phyloP scores from a whole-genome alignment of 2,329 filamentous ascomycete species.

The Neonectria sp. region DNA sequence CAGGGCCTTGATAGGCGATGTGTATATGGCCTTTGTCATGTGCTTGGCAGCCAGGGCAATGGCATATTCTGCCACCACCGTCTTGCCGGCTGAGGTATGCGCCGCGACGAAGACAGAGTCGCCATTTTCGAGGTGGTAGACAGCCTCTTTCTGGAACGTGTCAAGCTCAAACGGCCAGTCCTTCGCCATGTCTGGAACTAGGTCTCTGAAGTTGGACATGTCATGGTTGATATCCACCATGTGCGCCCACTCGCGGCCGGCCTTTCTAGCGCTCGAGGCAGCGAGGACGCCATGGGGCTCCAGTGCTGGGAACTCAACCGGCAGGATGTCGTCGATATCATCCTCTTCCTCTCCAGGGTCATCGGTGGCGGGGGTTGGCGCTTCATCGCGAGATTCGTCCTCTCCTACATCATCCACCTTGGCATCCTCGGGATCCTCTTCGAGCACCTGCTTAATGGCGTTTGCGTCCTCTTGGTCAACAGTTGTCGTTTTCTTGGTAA shows the following conservation, averaged over 20 bases:
- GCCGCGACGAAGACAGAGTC: slow-evolving; percentile 98
- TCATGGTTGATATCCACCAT: slow-evolving; percentile 97
- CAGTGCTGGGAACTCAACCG: slow-evolving; percentile 92
- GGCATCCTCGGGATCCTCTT: slow-evolving; percentile 64
- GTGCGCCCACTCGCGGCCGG: slow-evolving; percentile 93
- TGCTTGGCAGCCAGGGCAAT: slow-evolving; percentile 97
- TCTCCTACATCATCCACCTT: slow-evolving; percentile 47
- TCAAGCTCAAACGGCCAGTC: slow-evolving; percentile 98
- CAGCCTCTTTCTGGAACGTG: slow-evolving; percentile 98
- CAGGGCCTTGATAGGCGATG: slow-evolving; percentile 96
- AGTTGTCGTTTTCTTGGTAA: slow-evolving; percentile 71
- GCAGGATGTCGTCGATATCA: slow-evolving; percentile 88
- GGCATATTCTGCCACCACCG: slow-evolving; percentile 97
- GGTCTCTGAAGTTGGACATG: slow-evolving; percentile 92
- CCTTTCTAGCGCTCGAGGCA: slow-evolving; percentile 79
- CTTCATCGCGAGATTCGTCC: slow-evolving; percentile 40
- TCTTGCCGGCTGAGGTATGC: slow-evolving; percentile 98
- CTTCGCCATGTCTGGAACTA: slow-evolving; percentile 96
- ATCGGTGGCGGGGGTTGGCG: slow-evolving; percentile 45
- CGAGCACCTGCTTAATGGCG: slow-evolving; percentile 77
- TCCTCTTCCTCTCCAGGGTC: slow-evolving; percentile 68
- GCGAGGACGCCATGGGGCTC: slow-evolving; percentile 86
- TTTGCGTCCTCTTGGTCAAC: slow-evolving; percentile 74
- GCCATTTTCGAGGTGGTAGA: slow-evolving; percentile 96
- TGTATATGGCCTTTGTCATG: slow-evolving; percentile 99